phyloP scores from a whole-genome alignment of 495 filamentous ascomycete species.

The Trichoderma gamsii region DNA sequence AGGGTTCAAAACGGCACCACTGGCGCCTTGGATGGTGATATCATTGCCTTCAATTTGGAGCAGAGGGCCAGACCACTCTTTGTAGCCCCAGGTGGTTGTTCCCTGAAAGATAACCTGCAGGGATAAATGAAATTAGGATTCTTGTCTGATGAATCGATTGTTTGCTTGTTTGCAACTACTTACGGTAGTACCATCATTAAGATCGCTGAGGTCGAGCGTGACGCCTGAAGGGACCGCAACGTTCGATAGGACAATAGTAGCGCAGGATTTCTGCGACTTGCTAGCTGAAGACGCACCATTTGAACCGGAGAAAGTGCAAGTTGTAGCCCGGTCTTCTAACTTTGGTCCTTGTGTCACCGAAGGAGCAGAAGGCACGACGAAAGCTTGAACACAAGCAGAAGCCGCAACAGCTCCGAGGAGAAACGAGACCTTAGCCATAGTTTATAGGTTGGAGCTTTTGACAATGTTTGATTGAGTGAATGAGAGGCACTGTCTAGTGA shows the following conservation, averaged over 20 bases:
- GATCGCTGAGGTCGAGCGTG: conserved; percentile 42
- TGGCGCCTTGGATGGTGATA: conserved; percentile 42
- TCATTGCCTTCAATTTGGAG: conserved; percentile 43
- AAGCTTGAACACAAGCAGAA: neutral
- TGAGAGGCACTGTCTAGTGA: neutral
- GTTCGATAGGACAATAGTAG: conserved; percentile 38
- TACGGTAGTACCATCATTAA: conserved; percentile 40
- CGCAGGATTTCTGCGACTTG: conserved; percentile 37
- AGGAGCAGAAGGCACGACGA: neutral
- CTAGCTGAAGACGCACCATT: conserved; percentile 33
- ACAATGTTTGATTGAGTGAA: too few species aligned
- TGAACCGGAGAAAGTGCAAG: conserved; percentile 36
- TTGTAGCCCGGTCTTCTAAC: neutral
- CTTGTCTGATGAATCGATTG: neutral
- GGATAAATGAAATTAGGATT: neutral
- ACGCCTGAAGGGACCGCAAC: conserved; percentile 42
- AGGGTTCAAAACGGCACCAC: conserved; percentile 39
- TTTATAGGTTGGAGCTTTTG: neutral
- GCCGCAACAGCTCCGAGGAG: neutral
- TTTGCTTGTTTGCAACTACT: neutral
- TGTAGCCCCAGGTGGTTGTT: conserved; percentile 43
- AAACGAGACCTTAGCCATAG: neutral
- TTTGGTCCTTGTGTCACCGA: neutral
- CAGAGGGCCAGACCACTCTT: conserved; percentile 46
- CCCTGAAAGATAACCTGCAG: conserved; percentile 44